Evolutionary conservation across 768 basidiomycete species (phyloP).

Genomic region (Tylopilus rubrobrunneus): DNA sequence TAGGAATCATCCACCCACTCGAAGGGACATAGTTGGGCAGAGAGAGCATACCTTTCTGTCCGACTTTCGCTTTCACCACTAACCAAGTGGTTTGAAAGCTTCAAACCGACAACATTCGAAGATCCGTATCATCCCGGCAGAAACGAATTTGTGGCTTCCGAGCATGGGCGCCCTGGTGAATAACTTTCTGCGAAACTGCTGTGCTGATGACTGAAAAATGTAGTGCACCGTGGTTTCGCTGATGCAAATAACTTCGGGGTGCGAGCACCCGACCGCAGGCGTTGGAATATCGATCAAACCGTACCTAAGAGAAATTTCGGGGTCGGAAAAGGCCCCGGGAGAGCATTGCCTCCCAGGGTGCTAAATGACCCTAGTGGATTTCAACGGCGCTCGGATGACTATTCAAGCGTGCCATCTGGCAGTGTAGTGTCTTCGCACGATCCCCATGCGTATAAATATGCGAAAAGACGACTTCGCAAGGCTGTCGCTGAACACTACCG

Average conservation of each 20-base stretch:
- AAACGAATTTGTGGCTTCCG: neutral
- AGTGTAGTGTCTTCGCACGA: conserved; percentile 32
- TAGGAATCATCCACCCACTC: conserved; percentile 16
- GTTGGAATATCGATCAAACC: neutral
- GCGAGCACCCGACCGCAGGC: neutral
- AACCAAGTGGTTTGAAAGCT: neutral
- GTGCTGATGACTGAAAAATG: neutral
- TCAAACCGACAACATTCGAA: neutral
- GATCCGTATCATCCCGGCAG: neutral
- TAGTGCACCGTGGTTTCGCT: neutral
- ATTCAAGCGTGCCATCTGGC: neutral
- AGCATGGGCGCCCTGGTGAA: conserved; percentile 3
- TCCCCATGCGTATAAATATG: conserved; percentile 77
- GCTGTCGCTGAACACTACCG: conserved; percentile 84
- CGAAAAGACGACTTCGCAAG: conserved; percentile 81
- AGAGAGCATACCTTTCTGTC: conserved; percentile 7
- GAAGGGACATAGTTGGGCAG: conserved; percentile 10
- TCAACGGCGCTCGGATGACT: neutral
- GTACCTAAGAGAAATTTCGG: neutral
- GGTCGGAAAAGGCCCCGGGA: neutral
- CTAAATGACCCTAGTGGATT: neutral
- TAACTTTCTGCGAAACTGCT: neutral
- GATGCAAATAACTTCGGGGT: neutral
- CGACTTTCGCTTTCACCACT: conserved; percentile 3
- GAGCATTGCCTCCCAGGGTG: neutral